Evolutionary conservation across 192 early-diverging fungal species (phyloP).

Genomic region (Coemansia furcata): DNA sequence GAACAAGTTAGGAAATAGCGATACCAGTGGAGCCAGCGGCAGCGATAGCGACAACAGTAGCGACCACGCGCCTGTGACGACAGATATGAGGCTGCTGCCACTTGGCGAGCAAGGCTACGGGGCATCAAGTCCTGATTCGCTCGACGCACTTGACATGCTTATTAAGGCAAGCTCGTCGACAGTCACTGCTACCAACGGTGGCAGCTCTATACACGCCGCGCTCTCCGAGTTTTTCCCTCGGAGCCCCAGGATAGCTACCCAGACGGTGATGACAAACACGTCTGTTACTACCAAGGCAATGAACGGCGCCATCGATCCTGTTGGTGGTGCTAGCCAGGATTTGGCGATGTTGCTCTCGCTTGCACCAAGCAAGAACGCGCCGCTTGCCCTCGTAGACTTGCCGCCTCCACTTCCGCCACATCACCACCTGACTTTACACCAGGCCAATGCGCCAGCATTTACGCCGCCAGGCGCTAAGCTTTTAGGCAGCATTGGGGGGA

Average conservation of each 20-base stretch:
- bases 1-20: not conserved
- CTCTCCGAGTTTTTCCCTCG: slow-evolving; percentile 7
- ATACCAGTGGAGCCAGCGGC: slow-evolving; percentile 10
- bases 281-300: slow-evolving; percentile 44
- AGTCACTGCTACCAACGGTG: not conserved
- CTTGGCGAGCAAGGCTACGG: not conserved
- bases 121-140: not conserved
- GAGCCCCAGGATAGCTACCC: slow-evolving; percentile 14
- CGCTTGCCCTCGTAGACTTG: not conserved
- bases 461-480: not conserved
- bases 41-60: slow-evolving; percentile 21
- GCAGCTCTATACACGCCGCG: not conserved
- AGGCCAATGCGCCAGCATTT: not conserved
- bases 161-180: not conserved
- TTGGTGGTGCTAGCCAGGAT: not conserved
- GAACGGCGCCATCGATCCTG: slow-evolving; percentile 28
- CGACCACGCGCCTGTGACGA: slow-evolving; percentile 1
- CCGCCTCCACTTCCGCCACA: not conserved
- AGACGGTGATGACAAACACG: slow-evolving; percentile 24
- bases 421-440: not conserved
- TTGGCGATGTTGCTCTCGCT: slow-evolving; percentile 1
- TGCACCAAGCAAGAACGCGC: not conserved
- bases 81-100: slow-evolving; percentile 1
- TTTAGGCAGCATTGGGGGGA: slow-evolving; percentile 10
- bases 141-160: not conserved